Base-by-base conservation (phyloP, 2,329 filamentous ascomycete genomes). In the Colletotrichum tropicale region DNA sequence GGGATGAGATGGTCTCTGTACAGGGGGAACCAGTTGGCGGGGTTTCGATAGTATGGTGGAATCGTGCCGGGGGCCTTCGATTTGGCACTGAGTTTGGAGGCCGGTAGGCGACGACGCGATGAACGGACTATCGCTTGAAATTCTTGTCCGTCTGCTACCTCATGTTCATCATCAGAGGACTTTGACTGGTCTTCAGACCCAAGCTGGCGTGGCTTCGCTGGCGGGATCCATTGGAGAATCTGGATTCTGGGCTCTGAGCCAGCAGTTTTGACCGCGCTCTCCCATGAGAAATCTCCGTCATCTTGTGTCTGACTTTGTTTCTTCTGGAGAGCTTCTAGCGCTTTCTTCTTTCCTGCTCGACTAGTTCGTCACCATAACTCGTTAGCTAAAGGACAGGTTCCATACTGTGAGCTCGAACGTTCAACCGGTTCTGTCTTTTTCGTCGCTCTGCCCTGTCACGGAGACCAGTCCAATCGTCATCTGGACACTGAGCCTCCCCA, bases 401-500 rank as follows among this genome's bases (percentile, higher is more conserved):
- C 82, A 66, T 81, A 84, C 84, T 80, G 78, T 83, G 81, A 4
- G 83, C 82, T 74, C 83, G 79, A 43, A 83, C 82, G 74, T 84
- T 81, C n/a, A 85, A 77, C 55, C 83, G 80, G 36, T 81, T 85
- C 74, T 85, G 83, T 71, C 79, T 78, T 72, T 80, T 83, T 72
- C 81, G 82, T 61, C 84, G 79, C 72, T 83, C 80, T 12, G 78
- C 79, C 48, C 79, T 73, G 72, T 82, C 79, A 4, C 77, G 76
- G 26, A 84, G 55, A 4, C 84, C 83, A 26, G 83, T 82, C 83
- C 83, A 85, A 76, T 84, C 81, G 71, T 85, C 83, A 24, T 83
- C 78, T 2, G 36, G 61, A 21, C 68, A 75, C 3, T 38, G 48
- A 4, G 68, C 52, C 24, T 75, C 67, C 5, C 28, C 43, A 10